Base-by-base conservation (phyloP, 495 filamentous ascomycete species). In the Aspergillus nanangensis region DNA sequence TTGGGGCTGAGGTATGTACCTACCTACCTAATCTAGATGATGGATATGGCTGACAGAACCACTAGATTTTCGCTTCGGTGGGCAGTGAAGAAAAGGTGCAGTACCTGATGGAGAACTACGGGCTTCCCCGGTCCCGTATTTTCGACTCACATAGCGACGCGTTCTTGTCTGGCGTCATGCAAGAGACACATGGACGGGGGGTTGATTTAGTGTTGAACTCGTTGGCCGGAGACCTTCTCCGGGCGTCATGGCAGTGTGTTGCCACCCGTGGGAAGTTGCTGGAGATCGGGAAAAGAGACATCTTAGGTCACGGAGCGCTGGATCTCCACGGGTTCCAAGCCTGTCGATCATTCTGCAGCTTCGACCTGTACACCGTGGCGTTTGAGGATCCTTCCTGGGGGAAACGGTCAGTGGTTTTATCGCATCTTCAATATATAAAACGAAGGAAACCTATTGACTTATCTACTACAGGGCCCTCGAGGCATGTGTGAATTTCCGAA, bases 161-260 rank as follows among this genome's bases (percentile, higher is more conserved):
- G 2, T 79, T 77, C 45, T 43, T 64, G 0, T 44, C 65, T 22
- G 70, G 64, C 13, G 46, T 79, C 2, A 57, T 74, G 25, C 42
- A 59, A 0, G 61, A 62, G 14, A 84, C 78, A 0, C 33, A 62
- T 18, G 63, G 69, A 11, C 49, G 45, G n/a, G 73, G 76, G 7
- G 68, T 75, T 37, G 70, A 75, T 31, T 55, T 78, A 8, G 65
- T 75, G 5, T 55, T 78, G 23, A 72, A 76, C 41, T 67, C 70
- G 25, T 61, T 77, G 18, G 60, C 71, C 5, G 67, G 67, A 10
- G 69, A 72, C 41, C 48, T 71, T 0, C 60, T 71, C 0, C 61
- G 63, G 21, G 61, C 61, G 25, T 65, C 70, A 0, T 78, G 75
- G 74, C 58, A 70, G 15, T 75, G 70, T 47, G 61, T 79, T 23